Conservation (phyloP, 1,284 basidiomycete species). For the Malassezia dermatis region DNA sequence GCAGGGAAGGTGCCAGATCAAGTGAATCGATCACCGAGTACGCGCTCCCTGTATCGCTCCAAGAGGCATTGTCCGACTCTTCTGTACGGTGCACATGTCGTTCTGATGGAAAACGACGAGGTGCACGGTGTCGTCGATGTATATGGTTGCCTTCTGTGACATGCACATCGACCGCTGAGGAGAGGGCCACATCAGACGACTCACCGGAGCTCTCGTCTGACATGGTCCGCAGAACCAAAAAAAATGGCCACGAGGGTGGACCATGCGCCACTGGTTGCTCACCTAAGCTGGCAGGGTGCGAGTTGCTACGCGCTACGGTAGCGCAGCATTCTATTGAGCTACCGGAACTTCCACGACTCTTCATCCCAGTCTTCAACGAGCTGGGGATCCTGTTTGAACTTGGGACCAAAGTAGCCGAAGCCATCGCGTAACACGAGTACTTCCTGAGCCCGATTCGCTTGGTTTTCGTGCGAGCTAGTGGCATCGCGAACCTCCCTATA, state of each 20-base stretch:
- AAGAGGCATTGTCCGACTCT: background rate
- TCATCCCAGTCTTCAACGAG: slow-evolving; percentile 16
- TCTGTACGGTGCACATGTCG: background rate
- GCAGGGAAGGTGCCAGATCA: slow-evolving; percentile 8
- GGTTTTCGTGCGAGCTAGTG: slow-evolving; percentile 16
- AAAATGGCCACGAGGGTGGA: background rate
- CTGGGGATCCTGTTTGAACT: slow-evolving; percentile 7
- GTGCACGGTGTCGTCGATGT: background rate
- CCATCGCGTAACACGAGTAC: slow-evolving; percentile 47
- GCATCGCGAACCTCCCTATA: slow-evolving; percentile 40
- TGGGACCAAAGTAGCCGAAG: slow-evolving; percentile 35
- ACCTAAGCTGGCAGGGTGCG: background rate
- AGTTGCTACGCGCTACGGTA: too few species aligned
- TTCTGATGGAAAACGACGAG: background rate
- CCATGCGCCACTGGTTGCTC: background rate
- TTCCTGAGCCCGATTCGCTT: slow-evolving; percentile 25
- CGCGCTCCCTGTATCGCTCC: background rate
- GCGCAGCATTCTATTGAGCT: background rate
- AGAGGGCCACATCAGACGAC: background rate
- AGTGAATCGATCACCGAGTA: slow-evolving; percentile 13
- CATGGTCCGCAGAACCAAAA: background rate
- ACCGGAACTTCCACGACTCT: slow-evolving; percentile 10
- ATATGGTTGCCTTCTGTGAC: background rate
- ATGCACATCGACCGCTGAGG: background rate
- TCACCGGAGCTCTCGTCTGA: background rate